These are phyloP conservation scores for Pyrenochaeta sp. DNA, from an alignment of 2,329 filamentous ascomycete species.

Conservation along the genomic window DNA sequence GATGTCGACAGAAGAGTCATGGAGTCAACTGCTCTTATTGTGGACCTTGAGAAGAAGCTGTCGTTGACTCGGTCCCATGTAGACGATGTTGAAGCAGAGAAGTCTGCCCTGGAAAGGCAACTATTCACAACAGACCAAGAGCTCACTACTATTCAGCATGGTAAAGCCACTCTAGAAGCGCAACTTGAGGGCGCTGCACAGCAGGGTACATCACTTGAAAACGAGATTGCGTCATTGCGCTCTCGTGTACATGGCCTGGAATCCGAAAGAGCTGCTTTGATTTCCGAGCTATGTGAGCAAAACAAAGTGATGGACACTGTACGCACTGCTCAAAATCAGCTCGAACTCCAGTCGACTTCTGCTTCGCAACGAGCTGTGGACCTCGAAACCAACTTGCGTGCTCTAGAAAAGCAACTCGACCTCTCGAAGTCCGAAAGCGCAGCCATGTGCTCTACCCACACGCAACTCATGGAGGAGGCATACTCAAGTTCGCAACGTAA, in stretches of 20 bases:
- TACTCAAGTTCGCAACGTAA: slow-evolving; percentile 6
- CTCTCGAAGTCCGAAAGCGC: slow-evolving; percentile 30
- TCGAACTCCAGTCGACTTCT: slow-evolving; percentile 7
- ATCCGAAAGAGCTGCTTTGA: slow-evolving; percentile 25
- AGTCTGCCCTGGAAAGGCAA: slow-evolving; percentile 9
- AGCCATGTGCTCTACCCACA: neutral
- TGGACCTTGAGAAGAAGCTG: slow-evolving; percentile 17
- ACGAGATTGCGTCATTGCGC: slow-evolving; percentile 22
- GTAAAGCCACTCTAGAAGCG: slow-evolving; percentile 18
- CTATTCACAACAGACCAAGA: slow-evolving; percentile 10
- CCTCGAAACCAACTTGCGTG: slow-evolving; percentile 28
- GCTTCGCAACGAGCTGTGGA: slow-evolving; percentile 11
- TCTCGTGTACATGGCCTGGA: slow-evolving; percentile 25
- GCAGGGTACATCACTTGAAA: slow-evolving; percentile 17
- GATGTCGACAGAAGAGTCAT: slow-evolving; percentile 18
- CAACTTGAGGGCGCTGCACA: slow-evolving; percentile 16
- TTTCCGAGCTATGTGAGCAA: slow-evolving; percentile 21
- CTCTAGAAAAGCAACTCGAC: slow-evolving; percentile 30
- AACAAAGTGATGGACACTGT: slow-evolving; percentile 22
- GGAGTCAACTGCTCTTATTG: slow-evolving; percentile 3
- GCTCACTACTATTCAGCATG: slow-evolving; percentile 17
- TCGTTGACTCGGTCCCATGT: slow-evolving; percentile 13
- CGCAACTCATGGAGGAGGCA: slow-evolving; percentile 7
- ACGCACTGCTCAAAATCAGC: slow-evolving; percentile 2
- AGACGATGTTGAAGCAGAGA: slow-evolving; percentile 10